phyloP scores from a whole-genome alignment of 345 rosid genomes.

The Salix caprea region DNA sequence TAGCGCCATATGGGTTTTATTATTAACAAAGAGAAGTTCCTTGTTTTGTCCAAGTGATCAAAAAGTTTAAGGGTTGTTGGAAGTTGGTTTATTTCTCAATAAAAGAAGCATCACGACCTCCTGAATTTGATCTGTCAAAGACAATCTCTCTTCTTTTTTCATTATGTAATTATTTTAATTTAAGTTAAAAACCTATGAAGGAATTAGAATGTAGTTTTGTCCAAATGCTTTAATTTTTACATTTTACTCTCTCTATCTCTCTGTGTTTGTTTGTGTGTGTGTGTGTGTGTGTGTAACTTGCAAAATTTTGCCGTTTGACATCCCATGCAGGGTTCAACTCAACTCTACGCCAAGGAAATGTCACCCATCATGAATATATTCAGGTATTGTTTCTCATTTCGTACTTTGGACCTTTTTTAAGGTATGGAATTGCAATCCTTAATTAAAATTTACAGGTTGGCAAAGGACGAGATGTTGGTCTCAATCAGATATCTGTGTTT shows the following conservation, averaged over 20 bases:
- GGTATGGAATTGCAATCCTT: not conserved
- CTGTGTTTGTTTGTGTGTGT: no score
- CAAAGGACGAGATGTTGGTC: constrained; percentile 97
- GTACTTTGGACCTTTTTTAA: not conserved
- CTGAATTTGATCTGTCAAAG: no score
- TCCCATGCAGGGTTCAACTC: constrained; percentile 74
- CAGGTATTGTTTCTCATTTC: constrained; percentile 45
- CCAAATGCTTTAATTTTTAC: no score
- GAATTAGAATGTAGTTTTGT: not conserved
- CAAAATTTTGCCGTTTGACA: not conserved
- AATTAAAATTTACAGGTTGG: constrained; percentile 64
- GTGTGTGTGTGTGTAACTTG: not conserved
- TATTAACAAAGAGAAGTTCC: no score
- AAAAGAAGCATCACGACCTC: not conserved
- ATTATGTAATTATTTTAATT: not conserved
- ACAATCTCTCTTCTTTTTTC: not conserved
- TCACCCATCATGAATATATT: constrained; percentile 97
- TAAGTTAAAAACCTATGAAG: not conserved
- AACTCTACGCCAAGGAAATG: constrained; percentile 91
- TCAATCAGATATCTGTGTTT: constrained; percentile 94
- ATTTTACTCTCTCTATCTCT: no score
- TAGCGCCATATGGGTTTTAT: no score
- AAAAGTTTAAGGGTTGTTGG: not conserved
- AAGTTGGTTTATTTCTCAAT: not conserved
- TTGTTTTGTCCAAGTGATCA: not conserved